Percentiles rank a stretch among this genome's conserved stretches.
phyloP scores from a whole-genome alignment of 805 yeast genomes.

The Candida tibetensis region DNA sequence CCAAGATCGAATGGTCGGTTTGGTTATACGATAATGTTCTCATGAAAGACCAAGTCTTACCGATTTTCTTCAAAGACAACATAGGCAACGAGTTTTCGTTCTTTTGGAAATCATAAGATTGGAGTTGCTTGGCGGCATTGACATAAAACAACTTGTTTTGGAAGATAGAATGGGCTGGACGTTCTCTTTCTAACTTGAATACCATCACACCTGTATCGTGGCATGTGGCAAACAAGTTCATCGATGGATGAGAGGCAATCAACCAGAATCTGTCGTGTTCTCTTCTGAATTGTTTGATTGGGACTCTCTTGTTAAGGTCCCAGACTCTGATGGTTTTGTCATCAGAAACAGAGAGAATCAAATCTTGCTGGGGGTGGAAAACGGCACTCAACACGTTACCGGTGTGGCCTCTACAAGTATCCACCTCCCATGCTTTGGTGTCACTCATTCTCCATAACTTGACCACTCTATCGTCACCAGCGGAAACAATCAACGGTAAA shows the following conservation, averaged over 20 bases:
- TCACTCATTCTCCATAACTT: constrained; percentile 98
- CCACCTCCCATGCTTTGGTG: constrained; percentile 98
- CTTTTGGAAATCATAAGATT: constrained; percentile 65
- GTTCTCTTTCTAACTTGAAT: constrained; percentile 93
- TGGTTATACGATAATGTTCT: constrained; percentile 88
- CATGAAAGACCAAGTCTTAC: constrained; percentile 83
- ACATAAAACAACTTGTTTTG: constrained; percentile 75
- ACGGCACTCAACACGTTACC: constrained; percentile 85
- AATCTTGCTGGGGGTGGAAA: constrained; percentile 91
- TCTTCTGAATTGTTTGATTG: constrained; percentile 90
- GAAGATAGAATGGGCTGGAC: constrained; percentile 80
- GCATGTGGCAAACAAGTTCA: constrained; percentile 92
- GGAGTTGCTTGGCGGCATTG: constrained; percentile 83
- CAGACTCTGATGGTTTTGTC: constrained; percentile 95
- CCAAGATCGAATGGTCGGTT: constrained; percentile 80
- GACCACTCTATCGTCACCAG: constrained; percentile 93
- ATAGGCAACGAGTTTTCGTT: constrained; percentile 71
- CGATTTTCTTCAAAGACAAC: constrained; percentile 78
- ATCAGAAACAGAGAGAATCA: constrained; percentile 90
- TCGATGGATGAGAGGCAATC: constrained; percentile 80
- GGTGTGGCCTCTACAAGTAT: constrained; percentile 96
- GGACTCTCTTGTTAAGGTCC: constrained; percentile 93
- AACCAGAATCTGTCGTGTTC: constrained; percentile 95
- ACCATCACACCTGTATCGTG: constrained; percentile 98
- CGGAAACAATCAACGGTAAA: constrained; percentile 89